Percentiles rank a stretch among this genome's conserved stretches.
Evolutionary conservation across 2,329 filamentous ascomycete species (phyloP).

Genomic region (Botrytis squamosa): DNA sequence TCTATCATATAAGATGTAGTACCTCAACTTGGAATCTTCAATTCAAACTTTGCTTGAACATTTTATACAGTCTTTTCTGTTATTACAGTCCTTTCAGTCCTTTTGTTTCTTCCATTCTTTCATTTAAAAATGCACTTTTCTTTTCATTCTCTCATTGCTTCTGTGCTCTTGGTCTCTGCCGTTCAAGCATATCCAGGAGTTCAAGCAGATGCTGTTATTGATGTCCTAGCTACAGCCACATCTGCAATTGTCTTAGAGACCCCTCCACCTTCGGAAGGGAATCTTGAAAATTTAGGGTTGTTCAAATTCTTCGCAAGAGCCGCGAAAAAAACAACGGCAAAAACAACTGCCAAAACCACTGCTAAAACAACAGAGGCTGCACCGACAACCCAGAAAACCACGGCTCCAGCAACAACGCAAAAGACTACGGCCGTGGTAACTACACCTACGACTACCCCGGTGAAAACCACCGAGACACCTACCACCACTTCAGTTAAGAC

Average conservation of each 20-base stretch:
- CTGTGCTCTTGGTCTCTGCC: constrained; percentile 7
- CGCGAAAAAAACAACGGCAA: constrained; percentile 1
- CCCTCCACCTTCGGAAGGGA: neutral
- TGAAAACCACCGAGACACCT: neutral
- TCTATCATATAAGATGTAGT: constrained; percentile 6
- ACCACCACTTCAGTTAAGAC: neutral
- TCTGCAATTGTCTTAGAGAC: neutral
- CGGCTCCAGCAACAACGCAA: constrained; percentile 1
- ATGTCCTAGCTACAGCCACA: neutral
- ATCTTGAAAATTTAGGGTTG: neutral
- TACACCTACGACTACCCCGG: neutral
- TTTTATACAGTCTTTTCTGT: neutral
- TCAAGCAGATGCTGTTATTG: neutral
- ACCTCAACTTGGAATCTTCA: neutral
- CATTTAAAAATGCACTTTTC: constrained; percentile 12
- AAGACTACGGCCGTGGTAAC: neutral
- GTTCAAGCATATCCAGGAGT: constrained; percentile 10
- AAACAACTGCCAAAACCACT: neutral
- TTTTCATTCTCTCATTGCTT: neutral
- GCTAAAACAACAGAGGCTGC: neutral
- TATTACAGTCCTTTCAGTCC: constrained; percentile 3
- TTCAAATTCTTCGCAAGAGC: constrained; percentile 18
- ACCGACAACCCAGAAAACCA: neutral
- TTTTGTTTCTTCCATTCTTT: neutral
- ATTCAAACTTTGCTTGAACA: neutral